These are phyloP conservation scores for Luffa aegyptiaca DNA, from an alignment of 306 rosid genomes.

Conservation along the genomic window DNA sequence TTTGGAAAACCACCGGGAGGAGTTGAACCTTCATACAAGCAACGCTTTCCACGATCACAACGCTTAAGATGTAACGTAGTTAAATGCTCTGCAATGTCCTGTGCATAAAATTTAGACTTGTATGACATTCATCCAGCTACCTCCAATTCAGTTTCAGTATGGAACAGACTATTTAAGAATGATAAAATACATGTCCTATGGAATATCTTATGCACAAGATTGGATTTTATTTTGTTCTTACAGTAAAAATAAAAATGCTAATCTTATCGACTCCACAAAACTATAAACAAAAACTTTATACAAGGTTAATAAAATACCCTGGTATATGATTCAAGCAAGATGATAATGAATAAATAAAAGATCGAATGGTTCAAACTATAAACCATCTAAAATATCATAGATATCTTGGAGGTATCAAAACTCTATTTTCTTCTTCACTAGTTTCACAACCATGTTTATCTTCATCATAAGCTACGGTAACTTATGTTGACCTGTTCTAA, in stretches of 20 bases:
- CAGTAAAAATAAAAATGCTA: neutral
- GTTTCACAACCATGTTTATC: neutral
- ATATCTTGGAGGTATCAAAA: neutral
- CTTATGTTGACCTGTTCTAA: neutral
- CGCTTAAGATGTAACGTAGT: slow-evolving; percentile 76
- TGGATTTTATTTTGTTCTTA: neutral
- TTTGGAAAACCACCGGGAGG: slow-evolving; percentile 94
- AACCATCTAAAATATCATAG: neutral
- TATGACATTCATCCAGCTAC: neutral
- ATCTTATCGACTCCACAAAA: neutral
- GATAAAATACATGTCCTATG: neutral
- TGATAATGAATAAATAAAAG: neutral
- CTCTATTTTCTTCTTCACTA: neutral
- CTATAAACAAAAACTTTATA: neutral
- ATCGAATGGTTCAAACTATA: neutral
- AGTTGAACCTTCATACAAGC: slow-evolving; percentile 94
- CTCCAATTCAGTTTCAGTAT: neutral
- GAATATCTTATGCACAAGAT: neutral
- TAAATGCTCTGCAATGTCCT: slow-evolving; percentile 94
- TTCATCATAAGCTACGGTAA: neutral
- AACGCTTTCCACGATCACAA: slow-evolving; percentile 93
- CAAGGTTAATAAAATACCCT: neutral
- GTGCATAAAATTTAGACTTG: slow-evolving; percentile 11
- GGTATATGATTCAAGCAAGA: neutral
- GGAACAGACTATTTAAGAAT: neutral